A percentile compares a stretch with the other conserved stretches of the same genome.
phyloP scores from a whole-genome alignment of 2,329 filamentous ascomycete genomes.

The Aspergillus sp. region DNA sequence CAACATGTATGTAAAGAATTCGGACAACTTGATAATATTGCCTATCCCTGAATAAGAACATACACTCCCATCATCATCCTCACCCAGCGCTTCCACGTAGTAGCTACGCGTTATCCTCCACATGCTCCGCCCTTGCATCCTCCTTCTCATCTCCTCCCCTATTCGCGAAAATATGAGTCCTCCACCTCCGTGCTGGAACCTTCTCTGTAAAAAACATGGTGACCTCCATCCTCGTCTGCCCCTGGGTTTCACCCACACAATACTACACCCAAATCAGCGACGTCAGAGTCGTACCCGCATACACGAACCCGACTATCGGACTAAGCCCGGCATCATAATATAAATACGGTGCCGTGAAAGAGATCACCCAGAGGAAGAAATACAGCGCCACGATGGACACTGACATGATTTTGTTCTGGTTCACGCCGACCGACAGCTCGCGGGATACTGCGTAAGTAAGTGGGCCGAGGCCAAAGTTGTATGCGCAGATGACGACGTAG shows the following conservation, averaged over 20 bases:
- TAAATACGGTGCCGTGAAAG: constrained; percentile 39
- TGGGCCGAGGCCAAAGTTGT: constrained; percentile 51
- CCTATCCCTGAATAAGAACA: no score
- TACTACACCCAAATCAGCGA: constrained; percentile 39
- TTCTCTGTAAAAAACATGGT: constrained; percentile 42
- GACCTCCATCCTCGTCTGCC: constrained; percentile 41
- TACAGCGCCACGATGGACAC: constrained; percentile 49
- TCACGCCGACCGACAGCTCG: constrained; percentile 53
- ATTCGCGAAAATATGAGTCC: constrained; percentile 23
- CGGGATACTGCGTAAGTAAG: constrained; percentile 47
- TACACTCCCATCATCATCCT: not conserved
- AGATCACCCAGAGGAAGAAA: constrained; percentile 34
- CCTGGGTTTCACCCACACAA: constrained; percentile 45
- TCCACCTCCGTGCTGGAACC: constrained; percentile 39
- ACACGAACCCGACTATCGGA: constrained; percentile 39
- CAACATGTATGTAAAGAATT: no score
- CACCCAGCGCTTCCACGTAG: not conserved
- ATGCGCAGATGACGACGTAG: constrained; percentile 48
- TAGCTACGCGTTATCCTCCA: constrained; percentile 5
- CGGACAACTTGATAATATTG: no score
- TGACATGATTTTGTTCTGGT: constrained; percentile 52
- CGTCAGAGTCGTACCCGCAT: constrained; percentile 32
- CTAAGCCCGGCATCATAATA: constrained; percentile 37
- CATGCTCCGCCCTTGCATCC: constrained; percentile 13
- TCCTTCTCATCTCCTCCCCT: constrained; percentile 11